These are phyloP conservation scores for Brassica cretica DNA, from an alignment of 345 rosid genomes.

Conservation along the genomic window DNA sequence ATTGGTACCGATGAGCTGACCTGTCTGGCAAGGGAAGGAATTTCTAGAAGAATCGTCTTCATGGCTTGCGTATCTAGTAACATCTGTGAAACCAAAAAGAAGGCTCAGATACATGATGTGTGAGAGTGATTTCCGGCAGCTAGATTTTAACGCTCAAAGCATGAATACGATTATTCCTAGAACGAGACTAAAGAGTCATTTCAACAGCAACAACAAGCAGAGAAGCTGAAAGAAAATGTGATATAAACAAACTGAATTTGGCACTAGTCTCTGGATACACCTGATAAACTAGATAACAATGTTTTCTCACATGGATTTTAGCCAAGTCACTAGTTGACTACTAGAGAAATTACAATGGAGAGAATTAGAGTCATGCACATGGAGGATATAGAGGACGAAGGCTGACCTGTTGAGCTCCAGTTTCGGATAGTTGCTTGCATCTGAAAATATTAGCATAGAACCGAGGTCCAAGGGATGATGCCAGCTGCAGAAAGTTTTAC, in stretches of 20 bases:
- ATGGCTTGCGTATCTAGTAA: conserved; percentile 95
- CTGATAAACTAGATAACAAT: background rate
- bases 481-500: conserved; percentile 62
- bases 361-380: conserved; percentile 10
- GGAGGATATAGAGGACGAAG: conserved; percentile 1
- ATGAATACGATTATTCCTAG: background rate
- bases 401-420: conserved; percentile 96
- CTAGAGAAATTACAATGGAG: conserved; percentile 4
- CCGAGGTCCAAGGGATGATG: conserved; percentile 96
- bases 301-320: background rate
- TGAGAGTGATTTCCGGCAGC: background rate
- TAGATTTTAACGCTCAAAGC: background rate
- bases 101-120: conserved; percentile 16
- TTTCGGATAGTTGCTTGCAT: conserved; percentile 95
- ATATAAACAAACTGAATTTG: conserved; percentile 12
- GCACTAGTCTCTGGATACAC: conserved; percentile 1
- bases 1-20: conserved; percentile 46
- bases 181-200: background rate
- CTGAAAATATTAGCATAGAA: conserved; percentile 92
- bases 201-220: background rate
- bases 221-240: background rate
- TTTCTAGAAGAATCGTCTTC: conserved; percentile 90
- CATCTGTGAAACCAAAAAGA: conserved; percentile 61
- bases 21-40: conserved; percentile 93
- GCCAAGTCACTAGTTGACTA: conserved; percentile 21